phyloP scores from a whole-genome alignment of 345 rosid genomes.

The Bruguiera gymnorhiza region DNA sequence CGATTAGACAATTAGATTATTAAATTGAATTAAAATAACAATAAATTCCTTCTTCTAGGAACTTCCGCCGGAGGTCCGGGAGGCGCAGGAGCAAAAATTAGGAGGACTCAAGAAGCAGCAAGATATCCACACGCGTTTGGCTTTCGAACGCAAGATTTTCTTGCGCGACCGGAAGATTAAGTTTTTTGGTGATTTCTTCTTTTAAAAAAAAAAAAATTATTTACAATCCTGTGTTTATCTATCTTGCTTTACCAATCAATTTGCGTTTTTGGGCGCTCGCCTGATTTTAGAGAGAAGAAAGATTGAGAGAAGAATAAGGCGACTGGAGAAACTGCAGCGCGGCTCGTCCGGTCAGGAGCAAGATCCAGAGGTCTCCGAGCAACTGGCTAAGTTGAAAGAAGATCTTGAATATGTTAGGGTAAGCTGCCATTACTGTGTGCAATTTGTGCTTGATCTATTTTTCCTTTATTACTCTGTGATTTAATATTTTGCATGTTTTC shows the following conservation, averaged over 20 bases:
- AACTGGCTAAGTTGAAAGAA: constrained; percentile 79
- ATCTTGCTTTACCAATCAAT: background rate
- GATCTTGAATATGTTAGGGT: constrained; percentile 99
- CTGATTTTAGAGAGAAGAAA: constrained; percentile 74
- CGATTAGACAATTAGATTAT: background rate
- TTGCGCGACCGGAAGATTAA: constrained; percentile 86
- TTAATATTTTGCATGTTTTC: background rate
- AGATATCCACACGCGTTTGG: constrained; percentile 77
- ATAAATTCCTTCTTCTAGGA: constrained; percentile 27
- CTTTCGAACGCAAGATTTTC: constrained; percentile 83
- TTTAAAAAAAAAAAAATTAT: background rate
- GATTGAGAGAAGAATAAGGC: constrained; percentile 79
- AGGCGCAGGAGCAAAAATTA: constrained; percentile 65
- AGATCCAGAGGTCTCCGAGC: constrained; percentile 60
- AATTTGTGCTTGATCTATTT: background rate
- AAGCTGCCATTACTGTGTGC: constrained; percentile 9
- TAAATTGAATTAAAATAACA: no score
- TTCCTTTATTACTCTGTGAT: no score
- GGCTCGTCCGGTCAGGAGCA: constrained; percentile 65
- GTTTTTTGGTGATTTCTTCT: constrained; percentile 64
- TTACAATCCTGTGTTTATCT: background rate
- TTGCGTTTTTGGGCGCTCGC: background rate
- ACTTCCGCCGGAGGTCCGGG: constrained; percentile 71
- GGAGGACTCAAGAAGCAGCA: constrained; percentile 80
- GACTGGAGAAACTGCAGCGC: constrained; percentile 89